Conservation (phyloP, 2,329 filamentous ascomycete species). For the Penicillium sclerotiorum region DNA sequence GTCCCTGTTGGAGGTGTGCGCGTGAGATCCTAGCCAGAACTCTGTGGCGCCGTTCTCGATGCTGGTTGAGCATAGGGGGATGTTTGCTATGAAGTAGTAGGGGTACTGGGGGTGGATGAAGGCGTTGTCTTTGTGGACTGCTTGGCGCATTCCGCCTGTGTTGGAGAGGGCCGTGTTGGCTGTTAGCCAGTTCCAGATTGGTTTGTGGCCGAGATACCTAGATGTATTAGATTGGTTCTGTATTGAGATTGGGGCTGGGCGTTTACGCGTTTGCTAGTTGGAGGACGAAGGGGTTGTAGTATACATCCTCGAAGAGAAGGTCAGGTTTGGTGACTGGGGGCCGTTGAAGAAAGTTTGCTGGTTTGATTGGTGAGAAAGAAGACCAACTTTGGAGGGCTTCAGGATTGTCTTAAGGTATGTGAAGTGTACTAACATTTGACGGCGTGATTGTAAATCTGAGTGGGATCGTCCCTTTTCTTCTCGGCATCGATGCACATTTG, state of each 20-base stretch:
- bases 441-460: conserved; percentile 1
- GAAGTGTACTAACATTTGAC: background rate
- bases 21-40: conserved; percentile 62
- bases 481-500: conserved; percentile 1
- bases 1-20: conserved; percentile 32
- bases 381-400: background rate
- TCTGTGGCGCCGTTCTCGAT: conserved; percentile 60
- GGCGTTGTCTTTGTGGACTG: conserved; percentile 63
- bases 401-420: background rate
- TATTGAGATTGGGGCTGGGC: background rate
- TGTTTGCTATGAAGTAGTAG: conserved; percentile 59
- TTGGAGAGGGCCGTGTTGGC: conserved; percentile 2
- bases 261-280: conserved; percentile 1
- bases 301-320: background rate
- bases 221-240: background rate
- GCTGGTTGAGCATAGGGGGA: conserved; percentile 55
- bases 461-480: conserved; percentile 3
- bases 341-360: conserved; percentile 2
- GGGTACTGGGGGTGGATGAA: conserved; percentile 58
- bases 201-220: conserved; percentile 2
- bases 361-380: background rate
- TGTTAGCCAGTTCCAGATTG: conserved; percentile 6
- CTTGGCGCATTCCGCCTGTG: conserved; percentile 35
- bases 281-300: conserved; percentile 2
- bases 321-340: background rate